Percentiles rank a stretch among this genome's conserved stretches.
These are phyloP conservation scores for Rhizopogon sp. DNA, from an alignment of 768 basidiomycete genomes.

Conservation along the genomic window DNA sequence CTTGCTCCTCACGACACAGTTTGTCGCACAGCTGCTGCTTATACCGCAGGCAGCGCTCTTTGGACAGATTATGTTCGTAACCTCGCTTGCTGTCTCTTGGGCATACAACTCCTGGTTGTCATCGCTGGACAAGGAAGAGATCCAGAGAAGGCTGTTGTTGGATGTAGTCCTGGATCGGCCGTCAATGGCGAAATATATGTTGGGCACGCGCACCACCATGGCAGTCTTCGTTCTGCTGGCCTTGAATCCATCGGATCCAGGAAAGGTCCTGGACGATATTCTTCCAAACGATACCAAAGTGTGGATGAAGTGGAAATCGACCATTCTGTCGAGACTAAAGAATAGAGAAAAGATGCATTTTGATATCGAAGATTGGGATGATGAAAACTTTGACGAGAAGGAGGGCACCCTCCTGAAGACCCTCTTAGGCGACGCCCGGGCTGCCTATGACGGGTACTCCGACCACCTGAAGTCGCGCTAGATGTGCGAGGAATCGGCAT, in stretches of 20 bases:
- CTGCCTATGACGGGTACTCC: slow-evolving; percentile 22
- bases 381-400: slow-evolving; percentile 7
- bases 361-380: slow-evolving; percentile 15
- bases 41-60: slow-evolving; percentile 27
- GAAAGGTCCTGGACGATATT: slow-evolving; percentile 14
- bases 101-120: slow-evolving; percentile 30
- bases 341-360: slow-evolving; percentile 20
- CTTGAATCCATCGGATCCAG: slow-evolving; percentile 15
- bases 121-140: slow-evolving; percentile 31
- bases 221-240: slow-evolving; percentile 20
- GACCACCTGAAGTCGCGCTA: not conserved
- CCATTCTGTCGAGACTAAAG: slow-evolving; percentile 11
- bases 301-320: slow-evolving; percentile 23
- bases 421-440: slow-evolving; percentile 17
- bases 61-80: slow-evolving; percentile 31
- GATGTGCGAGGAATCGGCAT: not conserved
- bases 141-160: slow-evolving; percentile 21
- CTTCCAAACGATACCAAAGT: slow-evolving; percentile 26
- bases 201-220: slow-evolving; percentile 22
- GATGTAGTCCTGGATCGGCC: slow-evolving; percentile 18
- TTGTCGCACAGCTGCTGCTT: slow-evolving; percentile 30
- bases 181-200: slow-evolving; percentile 16
- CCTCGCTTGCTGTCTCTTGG: slow-evolving; percentile 30
- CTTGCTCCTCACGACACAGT: slow-evolving; percentile 26
- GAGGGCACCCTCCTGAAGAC: slow-evolving; percentile 18